phyloP scores from a whole-genome alignment of 163 green algal species.

The Coccomyxa subellipsoidea region DNA sequence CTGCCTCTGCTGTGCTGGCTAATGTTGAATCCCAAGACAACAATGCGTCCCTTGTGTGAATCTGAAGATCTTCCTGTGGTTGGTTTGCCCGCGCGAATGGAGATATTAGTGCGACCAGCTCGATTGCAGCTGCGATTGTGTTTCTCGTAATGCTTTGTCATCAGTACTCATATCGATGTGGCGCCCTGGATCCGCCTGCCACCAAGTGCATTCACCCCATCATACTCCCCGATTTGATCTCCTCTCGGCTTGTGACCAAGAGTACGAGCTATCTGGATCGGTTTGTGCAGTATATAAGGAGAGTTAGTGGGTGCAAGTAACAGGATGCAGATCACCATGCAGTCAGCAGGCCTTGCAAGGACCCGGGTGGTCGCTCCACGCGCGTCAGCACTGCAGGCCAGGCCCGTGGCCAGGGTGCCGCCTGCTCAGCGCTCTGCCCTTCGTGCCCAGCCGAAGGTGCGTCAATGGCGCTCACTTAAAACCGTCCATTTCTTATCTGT shows the following conservation, averaged over 20 bases:
- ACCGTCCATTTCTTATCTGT: too few relatives aligned
- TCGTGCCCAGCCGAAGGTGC: background rate
- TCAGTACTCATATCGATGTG: too few relatives aligned
- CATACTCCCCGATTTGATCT: background rate
- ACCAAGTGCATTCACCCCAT: background rate
- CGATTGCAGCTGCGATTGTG: too few relatives aligned
- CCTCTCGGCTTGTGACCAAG: background rate
- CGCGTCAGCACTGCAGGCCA: background rate
- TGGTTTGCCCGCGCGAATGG: background rate
- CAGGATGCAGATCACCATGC: background rate
- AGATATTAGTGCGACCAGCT: too few relatives aligned
- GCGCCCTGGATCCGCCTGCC: too few relatives aligned
- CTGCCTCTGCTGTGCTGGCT: too few relatives aligned
- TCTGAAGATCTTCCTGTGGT: background rate
- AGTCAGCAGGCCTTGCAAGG: background rate
- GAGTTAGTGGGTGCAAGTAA: background rate
- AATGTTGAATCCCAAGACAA: too few relatives aligned
- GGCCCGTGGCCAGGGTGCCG: too few relatives aligned
- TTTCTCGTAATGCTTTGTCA: too few relatives aligned
- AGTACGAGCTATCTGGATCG: background rate
- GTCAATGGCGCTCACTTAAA: background rate
- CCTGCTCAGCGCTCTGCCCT: background rate
- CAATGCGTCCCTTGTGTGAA: too few relatives aligned
- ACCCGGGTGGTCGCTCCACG: background rate
- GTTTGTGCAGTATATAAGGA: too few relatives aligned